Evolutionary conservation across 805 yeast species (phyloP).

Genomic region (Wickerhamomyces queroliae): DNA sequence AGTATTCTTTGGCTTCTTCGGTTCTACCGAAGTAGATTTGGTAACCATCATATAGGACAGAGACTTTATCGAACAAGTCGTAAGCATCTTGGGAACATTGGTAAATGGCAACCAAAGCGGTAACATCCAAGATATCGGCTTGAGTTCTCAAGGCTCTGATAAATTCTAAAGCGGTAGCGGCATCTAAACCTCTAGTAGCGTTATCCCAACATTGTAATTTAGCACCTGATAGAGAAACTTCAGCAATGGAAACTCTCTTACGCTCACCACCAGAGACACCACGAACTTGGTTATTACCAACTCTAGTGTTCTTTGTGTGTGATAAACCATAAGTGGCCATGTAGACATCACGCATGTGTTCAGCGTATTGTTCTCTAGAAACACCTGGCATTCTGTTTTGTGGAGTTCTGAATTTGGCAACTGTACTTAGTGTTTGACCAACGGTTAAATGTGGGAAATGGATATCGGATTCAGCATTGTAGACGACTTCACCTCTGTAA

Average conservation of each 20-base stretch:
- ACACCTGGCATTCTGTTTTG: conserved; percentile 48
- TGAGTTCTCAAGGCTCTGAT: conserved; percentile 47
- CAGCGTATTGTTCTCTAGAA: conserved; percentile 40
- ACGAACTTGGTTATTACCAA: conserved; percentile 60
- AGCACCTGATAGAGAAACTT: conserved; percentile 46
- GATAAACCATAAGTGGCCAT: conserved; percentile 38
- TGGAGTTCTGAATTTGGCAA: conserved; percentile 52
- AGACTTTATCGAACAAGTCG: conserved; percentile 48
- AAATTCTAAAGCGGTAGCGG: conserved; percentile 56
- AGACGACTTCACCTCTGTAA: conserved; percentile 58
- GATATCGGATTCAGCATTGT: conserved; percentile 57
- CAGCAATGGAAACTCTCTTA: conserved; percentile 71
- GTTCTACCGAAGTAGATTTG: conserved; percentile 50
- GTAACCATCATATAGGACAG: conserved; percentile 48
- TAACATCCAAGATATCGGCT: conserved; percentile 41
- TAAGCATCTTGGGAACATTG: too few relatives aligned
- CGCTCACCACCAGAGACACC: conserved; percentile 78
- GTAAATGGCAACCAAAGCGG: conserved; percentile 57
- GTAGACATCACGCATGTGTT: conserved; percentile 42
- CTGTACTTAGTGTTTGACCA: conserved; percentile 51
- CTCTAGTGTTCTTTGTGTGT: conserved; percentile 59
- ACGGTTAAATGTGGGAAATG: conserved; percentile 62
- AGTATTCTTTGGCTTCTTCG: too few relatives aligned
- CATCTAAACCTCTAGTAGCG: conserved; percentile 61
- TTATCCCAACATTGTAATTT: conserved; percentile 50